Base-by-base conservation (phyloP, 352 stramenopile species). In the Pythium brachiatum region DNA sequence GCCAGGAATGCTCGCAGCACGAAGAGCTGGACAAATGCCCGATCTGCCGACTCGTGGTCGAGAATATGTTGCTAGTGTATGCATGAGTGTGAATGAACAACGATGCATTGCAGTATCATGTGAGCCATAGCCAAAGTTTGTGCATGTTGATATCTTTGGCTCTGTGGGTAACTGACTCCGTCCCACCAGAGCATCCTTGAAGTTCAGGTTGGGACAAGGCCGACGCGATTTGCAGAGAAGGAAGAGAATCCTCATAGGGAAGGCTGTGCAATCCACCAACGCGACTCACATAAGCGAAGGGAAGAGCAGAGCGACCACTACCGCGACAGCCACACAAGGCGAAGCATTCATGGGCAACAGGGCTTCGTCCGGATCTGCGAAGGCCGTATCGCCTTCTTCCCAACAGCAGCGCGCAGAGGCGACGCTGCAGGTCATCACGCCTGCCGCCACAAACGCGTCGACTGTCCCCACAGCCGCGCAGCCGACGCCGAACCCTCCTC, bases 21-120 rank as follows among this genome's bases (percentile, higher is more conserved):
- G 52, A 86, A 64, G 82, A 94, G 67, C 76, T 95, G 36, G 64
- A 72, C 38, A 91, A 87, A 58, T 95, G 86, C 61, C 86, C 86
- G 18, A 95, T 95, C 41, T 95, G 86, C 70, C 82, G 86, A 21
- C 62, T 93, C 12, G 77, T 83, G 32, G 90, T 95, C 50, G 82
- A 91, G 27, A 86, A 93, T 39, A 92, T 89, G 74, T 66, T 95
- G 63, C 73, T 87, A 23, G 83, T 95, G 32, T 95, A 93, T 64
- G 83, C 86, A 6, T 95, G 70, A 83, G 38, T 9, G 15, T 18
- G 15, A 41, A 4, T 3, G 15, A 18, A 41, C 13, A 9, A 11
- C 29, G 9, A 34, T 34, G 29, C 29, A 34, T 34, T 34, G 29
- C 29, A 34, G 5, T 34, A 34, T n/a, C 29, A 9, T 34, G 29